Evolutionary conservation across 129 eudicot species (phyloP).

Genomic region (Erigeron canadensis): DNA sequence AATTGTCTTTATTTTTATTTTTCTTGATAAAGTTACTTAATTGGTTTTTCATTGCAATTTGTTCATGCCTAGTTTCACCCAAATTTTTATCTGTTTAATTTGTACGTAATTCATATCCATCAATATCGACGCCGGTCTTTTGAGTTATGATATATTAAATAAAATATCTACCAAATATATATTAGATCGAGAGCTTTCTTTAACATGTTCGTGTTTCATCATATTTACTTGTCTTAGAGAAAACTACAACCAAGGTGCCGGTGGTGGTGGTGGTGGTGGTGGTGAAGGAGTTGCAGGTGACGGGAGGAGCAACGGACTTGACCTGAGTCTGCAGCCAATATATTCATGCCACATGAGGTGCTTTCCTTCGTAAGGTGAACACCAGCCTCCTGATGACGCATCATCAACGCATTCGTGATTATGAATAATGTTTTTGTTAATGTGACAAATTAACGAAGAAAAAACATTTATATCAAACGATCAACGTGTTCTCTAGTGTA

Average conservation of each 20-base stretch:
- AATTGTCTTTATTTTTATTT: not conserved
- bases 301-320: slow-evolving; percentile 68
- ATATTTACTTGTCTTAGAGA: slow-evolving; percentile 33
- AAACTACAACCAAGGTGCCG: slow-evolving; percentile 51
- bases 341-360: slow-evolving; percentile 76
- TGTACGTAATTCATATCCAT: not conserved
- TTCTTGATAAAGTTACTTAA: too few relatives aligned
- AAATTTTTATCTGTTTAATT: not conserved
- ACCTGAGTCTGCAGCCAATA: slow-evolving; percentile 75
- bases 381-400: not conserved
- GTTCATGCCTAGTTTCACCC: not conserved
- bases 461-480: not conserved
- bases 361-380: slow-evolving; percentile 46
- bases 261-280: slow-evolving; percentile 26
- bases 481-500: slow-evolving; percentile 20
- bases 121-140: too few relatives aligned
- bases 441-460: slow-evolving; percentile 16
- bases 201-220: too few relatives aligned
- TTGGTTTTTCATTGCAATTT: too few relatives aligned
- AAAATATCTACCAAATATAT: too few relatives aligned
- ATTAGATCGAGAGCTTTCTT: too few relatives aligned
- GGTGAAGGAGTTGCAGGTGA: slow-evolving; percentile 39
- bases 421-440: slow-evolving; percentile 29
- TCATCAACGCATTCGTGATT: slow-evolving; percentile 14
- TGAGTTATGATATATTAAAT: too few relatives aligned